phyloP scores from a whole-genome alignment of 2,329 filamentous ascomycete species.

The Plectosphaerella cucumerina region DNA sequence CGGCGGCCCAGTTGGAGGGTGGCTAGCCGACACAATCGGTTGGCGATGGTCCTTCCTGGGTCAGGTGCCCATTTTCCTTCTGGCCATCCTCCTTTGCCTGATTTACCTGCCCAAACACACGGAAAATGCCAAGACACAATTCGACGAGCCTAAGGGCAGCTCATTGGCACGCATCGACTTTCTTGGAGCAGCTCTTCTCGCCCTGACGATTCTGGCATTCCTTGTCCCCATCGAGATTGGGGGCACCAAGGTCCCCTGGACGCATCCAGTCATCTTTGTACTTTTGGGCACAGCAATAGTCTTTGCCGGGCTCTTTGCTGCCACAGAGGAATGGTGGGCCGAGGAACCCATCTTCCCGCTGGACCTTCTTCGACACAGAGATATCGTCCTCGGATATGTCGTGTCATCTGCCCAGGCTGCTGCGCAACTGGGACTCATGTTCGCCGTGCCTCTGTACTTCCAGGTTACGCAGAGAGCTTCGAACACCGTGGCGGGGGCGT shows the following conservation, averaged over 20 bases:
- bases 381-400: slow-evolving; percentile 48
- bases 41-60: slow-evolving; percentile 59
- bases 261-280: slow-evolving; percentile 39
- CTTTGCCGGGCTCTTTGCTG: slow-evolving; percentile 7
- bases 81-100: slow-evolving; percentile 48
- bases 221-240: slow-evolving; percentile 51
- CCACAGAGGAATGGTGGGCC: slow-evolving; percentile 24
- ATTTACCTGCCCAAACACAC: slow-evolving; percentile 42
- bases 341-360: slow-evolving; percentile 57
- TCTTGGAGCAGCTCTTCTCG: slow-evolving; percentile 50
- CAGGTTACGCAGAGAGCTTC: slow-evolving; percentile 56
- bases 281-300: slow-evolving; percentile 25
- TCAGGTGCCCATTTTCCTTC: slow-evolving; percentile 54
- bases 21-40: slow-evolving; percentile 59
- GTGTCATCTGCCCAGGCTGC: slow-evolving; percentile 49
- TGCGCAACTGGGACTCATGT: slow-evolving; percentile 52
- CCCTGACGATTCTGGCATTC: slow-evolving; percentile 53
- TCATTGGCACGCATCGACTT: slow-evolving; percentile 47
- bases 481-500: slow-evolving; percentile 52
- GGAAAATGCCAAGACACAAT: neutral
- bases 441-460: slow-evolving; percentile 65
- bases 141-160: neutral
- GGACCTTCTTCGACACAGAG: slow-evolving; percentile 43
- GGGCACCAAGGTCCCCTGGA: slow-evolving; percentile 51
- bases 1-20: slow-evolving; percentile 54